Evolutionary conservation across 768 basidiomycete species (phyloP), one percentile per base, ranked within the genome.

Genomic region (Clitopilus passeckerianus): DNA sequence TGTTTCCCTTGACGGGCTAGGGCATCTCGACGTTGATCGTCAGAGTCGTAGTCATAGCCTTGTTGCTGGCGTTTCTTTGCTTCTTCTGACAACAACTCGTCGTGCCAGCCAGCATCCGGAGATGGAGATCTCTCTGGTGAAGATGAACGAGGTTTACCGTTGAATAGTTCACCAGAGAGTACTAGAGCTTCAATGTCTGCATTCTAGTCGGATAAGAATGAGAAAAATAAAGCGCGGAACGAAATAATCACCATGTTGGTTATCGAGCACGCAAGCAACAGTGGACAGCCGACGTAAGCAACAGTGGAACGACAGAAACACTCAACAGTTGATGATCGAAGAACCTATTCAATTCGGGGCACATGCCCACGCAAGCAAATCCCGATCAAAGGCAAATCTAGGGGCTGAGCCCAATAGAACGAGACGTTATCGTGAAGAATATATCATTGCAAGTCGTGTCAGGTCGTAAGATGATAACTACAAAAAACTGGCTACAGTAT

Each of bases 131-230:
- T 82, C 12, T 74, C 71, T 2, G 91, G 89, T 2, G 90, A 90
- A 2, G 80, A 79, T 1, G 87, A 82, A 8, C 83, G 78, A 1
- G 75, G 71, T 15, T 71, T 59, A 4, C 79, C 77, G 43, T 80
- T 81, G 72, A 92, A 92, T 37, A 93, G 80, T 63, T 85, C 84
- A 41, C 91, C 91, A 14, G 91, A 92, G 35, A 71, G 65, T 15
- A 71, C 63, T 1, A 71, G 62, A 2, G 68, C 67, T 62, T 71
- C 70, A 18, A 71, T 65, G 58, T 71, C 66, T 59, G 67, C 65
- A 50, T 64, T 60, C 70, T 71, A 56, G 46, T 34, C 14, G 46
- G 55, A 44, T 64, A 27, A 60, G 60, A 22, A 50, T 37, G 57
- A 16, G 14, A n/a, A 54, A 10, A n/a, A 16, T 43, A 7, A 54